These are phyloP conservation scores for Isoetes taiwanensis DNA, from an alignment of 75 land plant species.

Conservation along the genomic window DNA sequence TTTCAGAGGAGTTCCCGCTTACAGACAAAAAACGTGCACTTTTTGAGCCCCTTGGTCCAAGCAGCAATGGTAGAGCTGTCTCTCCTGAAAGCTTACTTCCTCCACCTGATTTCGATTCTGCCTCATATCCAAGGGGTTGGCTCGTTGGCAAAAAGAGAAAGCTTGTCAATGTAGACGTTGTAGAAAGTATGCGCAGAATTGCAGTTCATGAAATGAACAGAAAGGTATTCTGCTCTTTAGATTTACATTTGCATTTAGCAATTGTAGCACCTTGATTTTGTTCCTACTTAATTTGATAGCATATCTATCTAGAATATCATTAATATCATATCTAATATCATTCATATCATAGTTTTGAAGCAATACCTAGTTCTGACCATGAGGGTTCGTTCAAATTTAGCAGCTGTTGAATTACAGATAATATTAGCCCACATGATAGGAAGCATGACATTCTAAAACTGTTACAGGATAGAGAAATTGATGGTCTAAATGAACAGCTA, in stretches of 20 bases:
- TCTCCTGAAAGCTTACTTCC: slow-evolving; percentile 39
- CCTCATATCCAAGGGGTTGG: slow-evolving; percentile 76
- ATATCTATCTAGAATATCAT: too few relatives aligned
- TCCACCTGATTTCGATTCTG: slow-evolving; percentile 80
- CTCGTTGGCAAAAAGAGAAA: slow-evolving; percentile 86
- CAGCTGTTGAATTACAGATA: too few relatives aligned
- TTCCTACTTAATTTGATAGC: too few relatives aligned
- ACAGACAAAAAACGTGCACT: slow-evolving; percentile 58
- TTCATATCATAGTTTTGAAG: too few relatives aligned
- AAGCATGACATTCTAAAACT: too few relatives aligned
- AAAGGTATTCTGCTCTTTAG: slow-evolving; percentile 39
- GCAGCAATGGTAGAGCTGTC: slow-evolving; percentile 26
- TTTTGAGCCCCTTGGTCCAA: slow-evolving; percentile 71
- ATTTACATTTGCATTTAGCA: too few relatives aligned
- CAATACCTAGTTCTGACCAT: too few relatives aligned
- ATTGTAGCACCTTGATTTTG: too few relatives aligned
- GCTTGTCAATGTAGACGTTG: slow-evolving; percentile 91
- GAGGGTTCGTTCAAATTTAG: too few relatives aligned
- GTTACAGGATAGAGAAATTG: slow-evolving; percentile 87
- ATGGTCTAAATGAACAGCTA: slow-evolving; percentile 74
- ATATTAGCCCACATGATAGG: too few relatives aligned
- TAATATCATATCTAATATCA: too few relatives aligned
- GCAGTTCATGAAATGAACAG: slow-evolving; percentile 93
- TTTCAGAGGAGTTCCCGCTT: slow-evolving; percentile 20
- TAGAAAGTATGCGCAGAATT: slow-evolving; percentile 93